Evolutionary conservation across 2,329 filamentous ascomycete species (phyloP).

Genomic region (Fusarium sp.): DNA sequence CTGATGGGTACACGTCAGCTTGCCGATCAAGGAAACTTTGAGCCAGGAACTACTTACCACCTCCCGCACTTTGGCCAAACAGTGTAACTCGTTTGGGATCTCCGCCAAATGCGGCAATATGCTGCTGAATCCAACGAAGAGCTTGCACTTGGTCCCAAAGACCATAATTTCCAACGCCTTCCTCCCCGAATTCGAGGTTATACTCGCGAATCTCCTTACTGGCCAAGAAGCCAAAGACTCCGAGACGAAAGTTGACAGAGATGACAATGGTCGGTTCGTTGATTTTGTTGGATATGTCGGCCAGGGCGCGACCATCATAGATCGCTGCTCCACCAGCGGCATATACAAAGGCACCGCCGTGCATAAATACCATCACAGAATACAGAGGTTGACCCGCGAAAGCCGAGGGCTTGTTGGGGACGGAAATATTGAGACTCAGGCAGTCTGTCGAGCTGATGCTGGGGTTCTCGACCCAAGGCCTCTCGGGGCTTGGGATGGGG

Average conservation of each 20-base stretch:
- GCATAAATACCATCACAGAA: constrained; percentile 26
- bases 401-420: background rate
- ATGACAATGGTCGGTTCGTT: constrained; percentile 8
- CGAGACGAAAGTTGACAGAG: constrained; percentile 15
- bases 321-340: constrained; percentile 11
- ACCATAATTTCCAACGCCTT: constrained; percentile 11
- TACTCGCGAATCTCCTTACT: constrained; percentile 14
- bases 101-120: constrained; percentile 14
- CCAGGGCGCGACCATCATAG: constrained; percentile 15
- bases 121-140: constrained; percentile 14
- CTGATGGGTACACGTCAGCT: background rate
- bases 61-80: background rate
- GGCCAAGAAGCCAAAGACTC: constrained; percentile 25
- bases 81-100: constrained; percentile 3
- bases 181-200: constrained; percentile 8
- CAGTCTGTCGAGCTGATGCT: background rate
- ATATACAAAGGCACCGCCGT: constrained; percentile 24
- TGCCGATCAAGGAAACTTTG: background rate
- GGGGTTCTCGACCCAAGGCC: constrained; percentile 12
- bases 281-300: background rate
- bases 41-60: background rate
- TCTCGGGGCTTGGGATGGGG: constrained; percentile 7
- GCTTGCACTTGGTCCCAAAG: constrained; percentile 24
- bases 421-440: background rate
- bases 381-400: background rate